These are phyloP conservation scores for Xylaria venustula DNA, from an alignment of 495 filamentous ascomycete genomes.

Conservation along the genomic window DNA sequence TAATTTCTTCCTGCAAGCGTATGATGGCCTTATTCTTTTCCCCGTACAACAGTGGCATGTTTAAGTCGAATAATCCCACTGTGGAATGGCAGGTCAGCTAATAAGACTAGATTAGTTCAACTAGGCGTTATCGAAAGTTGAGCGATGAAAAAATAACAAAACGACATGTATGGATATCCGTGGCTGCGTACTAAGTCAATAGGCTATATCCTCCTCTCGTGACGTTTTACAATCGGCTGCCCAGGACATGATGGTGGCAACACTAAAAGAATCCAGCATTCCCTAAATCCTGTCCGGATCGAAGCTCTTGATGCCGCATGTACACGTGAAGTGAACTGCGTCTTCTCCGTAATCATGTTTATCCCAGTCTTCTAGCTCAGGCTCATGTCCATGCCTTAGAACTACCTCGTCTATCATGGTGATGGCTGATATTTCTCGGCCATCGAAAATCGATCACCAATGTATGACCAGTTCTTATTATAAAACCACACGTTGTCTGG, in stretches of 20 bases:
- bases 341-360: not conserved
- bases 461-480: conserved; percentile 22
- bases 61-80: conserved; percentile 33
- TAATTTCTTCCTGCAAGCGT: conserved; percentile 33
- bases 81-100: conserved; percentile 8
- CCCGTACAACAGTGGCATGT: conserved; percentile 35
- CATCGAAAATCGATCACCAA: conserved; percentile 2
- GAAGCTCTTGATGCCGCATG: not conserved
- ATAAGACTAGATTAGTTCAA: not conserved
- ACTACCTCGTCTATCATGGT: not conserved
- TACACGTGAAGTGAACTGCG: not conserved
- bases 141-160: not conserved
- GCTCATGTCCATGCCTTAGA: not conserved
- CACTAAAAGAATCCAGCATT: not conserved
- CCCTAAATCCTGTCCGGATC: not conserved
- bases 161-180: not conserved
- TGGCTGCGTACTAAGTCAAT: conserved; percentile 15
- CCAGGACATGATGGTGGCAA: conserved; percentile 24
- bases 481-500: conserved; percentile 28
- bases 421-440: not conserved
- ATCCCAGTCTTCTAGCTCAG: not conserved
- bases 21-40: conserved; percentile 30
- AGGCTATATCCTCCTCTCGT: conserved; percentile 22
- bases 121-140: not conserved
- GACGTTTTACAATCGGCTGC: conserved; percentile 16